phyloP scores from a whole-genome alignment of 495 filamentous ascomycete genomes.

The Pseudotulostoma volvatum region DNA sequence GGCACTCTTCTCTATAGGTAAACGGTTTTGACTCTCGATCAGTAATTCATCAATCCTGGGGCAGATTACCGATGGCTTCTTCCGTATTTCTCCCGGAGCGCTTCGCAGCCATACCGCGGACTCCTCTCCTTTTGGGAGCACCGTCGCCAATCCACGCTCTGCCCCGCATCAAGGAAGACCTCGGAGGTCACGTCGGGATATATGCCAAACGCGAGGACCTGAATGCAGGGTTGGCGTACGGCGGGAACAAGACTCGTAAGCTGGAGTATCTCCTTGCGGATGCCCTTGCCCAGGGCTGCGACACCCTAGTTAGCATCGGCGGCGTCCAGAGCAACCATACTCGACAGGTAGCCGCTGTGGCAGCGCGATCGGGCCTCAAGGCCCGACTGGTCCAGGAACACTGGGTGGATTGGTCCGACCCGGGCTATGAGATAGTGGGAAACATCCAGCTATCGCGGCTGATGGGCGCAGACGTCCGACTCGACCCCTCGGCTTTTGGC shows the following conservation, averaged over 20 bases:
- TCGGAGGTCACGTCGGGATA: conserved; percentile 35
- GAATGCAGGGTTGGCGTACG: conserved; percentile 44
- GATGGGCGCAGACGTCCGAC: conserved; percentile 40
- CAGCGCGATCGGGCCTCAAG: conserved; percentile 33
- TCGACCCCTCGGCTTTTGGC: conserved; percentile 36
- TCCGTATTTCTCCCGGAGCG: conserved; percentile 43
- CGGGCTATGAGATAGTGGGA: conserved; percentile 37
- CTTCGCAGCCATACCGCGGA: conserved; percentile 39
- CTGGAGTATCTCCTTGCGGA: conserved; percentile 44
- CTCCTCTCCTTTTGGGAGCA: conserved; percentile 36
- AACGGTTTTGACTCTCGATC: no score
- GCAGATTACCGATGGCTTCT: no score
- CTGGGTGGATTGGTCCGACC: conserved; percentile 40
- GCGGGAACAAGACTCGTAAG: conserved; percentile 52
- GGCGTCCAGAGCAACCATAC: conserved; percentile 54
- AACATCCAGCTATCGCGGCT: conserved; percentile 47
- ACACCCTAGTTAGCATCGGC: conserved; percentile 44
- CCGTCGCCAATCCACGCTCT: conserved; percentile 45
- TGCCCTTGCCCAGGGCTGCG: conserved; percentile 33
- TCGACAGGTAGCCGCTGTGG: conserved; percentile 42
- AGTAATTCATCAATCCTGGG: no score
- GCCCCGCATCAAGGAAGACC: conserved; percentile 38
- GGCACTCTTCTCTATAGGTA: no score
- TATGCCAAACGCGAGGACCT: conserved; percentile 49
- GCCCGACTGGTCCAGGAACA: conserved; percentile 42